Evolutionary conservation across 176 grass and related monocot genomes (phyloP), one percentile per base, ranked within the genome.

Genomic region (Coix lacrymajobi): DNA sequence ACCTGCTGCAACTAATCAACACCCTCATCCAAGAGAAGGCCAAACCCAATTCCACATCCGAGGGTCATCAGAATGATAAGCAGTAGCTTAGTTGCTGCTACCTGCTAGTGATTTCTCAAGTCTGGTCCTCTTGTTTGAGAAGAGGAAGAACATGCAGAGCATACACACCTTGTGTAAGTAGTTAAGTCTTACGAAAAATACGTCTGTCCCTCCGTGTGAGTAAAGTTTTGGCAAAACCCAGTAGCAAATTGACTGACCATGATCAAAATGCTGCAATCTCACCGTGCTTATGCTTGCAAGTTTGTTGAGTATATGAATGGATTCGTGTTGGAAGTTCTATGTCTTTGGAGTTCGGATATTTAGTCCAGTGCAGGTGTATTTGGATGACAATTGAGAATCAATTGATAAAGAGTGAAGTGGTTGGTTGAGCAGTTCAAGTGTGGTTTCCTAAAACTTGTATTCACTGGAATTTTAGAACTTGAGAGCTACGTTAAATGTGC

Each of bases 1-100:
- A 92, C n/a, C 12, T 94, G 77, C 72, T 94, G 56, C 77, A 81
- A 14, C 92, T 94, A 62, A 85, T 93, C 62, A 36, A 60, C 61
- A 24, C 54, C 34, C 81, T 98, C 75, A 84, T 92, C 81, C 61
- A 84, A 62, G 69, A 80, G 20, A 84, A 75, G 60, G 77, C 80
- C 30, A 41, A 58, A 19, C 25, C 33, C 4, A 54, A 3, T 73
- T 48, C 70, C 26, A 17, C 5, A 48, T 29, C 25, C 5, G 20
- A 40, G 36, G 57, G 12, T 15, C 6, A 33, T 67, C 19, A 20
- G 33, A 64, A 38, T 20, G 11, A 79, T 5, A 28, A 16, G 11
- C 45, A 33, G 60, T 43, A 43, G 25, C 76, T 31, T 66, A 77
- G 24, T 38, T 46, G 38, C 30, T 65, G 7, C 4, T 64, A n/a